Evolutionary conservation across 1,284 basidiomycete genomes (phyloP), one percentile per base, ranked within the genome.

Genomic region (Cryptococcus sp.): DNA sequence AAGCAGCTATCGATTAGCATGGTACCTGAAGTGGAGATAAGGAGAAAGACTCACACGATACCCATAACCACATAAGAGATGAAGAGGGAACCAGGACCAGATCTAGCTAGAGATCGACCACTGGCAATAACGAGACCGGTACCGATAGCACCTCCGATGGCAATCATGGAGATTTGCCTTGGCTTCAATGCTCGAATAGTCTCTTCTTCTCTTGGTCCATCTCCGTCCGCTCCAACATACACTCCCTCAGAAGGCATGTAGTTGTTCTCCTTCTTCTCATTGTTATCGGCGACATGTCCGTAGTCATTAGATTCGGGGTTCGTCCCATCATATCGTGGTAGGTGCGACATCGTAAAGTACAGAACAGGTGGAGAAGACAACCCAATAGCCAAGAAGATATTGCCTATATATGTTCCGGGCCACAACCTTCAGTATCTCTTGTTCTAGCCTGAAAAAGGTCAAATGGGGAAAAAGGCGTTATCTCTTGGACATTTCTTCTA

Each of bases 121-220:
- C 74, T 81, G 42, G 86, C 86, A 59, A 89, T 87, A 59, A 89
- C 85, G 18, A 89, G 76, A 66, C 87, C 87, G 22, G 86, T 88
- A 50, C 64, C 63, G 52, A 80, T 79, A 44, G 76, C 75, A 37
- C 78, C 78, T 31, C 78, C 78, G 34, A 79, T 73, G 5, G 79
- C 78, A 49, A 80, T 77, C 73, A 78, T 74, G 47, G 60, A 63
- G 28, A 70, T 61, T 46, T 74, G 72, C 21, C 72, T 54, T 16
- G 67, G 63, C 47, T 69, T 69, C 48, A 71, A 55, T 13, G 58
- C 56, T 48, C 67, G 32, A 42, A 60, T 53, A 7, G 66, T 67
- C 60, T 68, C 64, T 46, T 65, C 62, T 39, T 65, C 63, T 19
- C 50, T 31, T 14, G 57, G 57, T 41, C 54, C 46, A 36, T 61